Conservation (phyloP, 2,329 filamentous ascomycete genomes). For the Aureobasidium sp. region DNA sequence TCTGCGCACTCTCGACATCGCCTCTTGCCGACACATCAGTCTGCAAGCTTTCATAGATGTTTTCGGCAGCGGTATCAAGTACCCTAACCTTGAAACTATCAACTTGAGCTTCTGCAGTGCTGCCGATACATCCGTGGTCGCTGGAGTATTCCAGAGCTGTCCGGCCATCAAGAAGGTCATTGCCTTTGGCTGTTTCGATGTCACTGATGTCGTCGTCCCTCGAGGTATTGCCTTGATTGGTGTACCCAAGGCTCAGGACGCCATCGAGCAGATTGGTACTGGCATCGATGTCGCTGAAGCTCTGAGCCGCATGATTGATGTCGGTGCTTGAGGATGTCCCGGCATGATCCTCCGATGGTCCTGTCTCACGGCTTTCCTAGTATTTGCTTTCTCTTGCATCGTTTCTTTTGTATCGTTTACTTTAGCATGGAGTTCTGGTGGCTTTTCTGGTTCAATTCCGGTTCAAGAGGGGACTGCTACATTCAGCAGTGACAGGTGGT, state of each 20-base stretch:
- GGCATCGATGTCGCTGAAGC: slow-evolving; percentile 29
- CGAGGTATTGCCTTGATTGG: slow-evolving; percentile 52
- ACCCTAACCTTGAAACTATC: slow-evolving; percentile 60
- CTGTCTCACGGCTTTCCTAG: background rate
- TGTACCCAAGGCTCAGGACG: slow-evolving; percentile 48
- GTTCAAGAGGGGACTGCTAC: background rate
- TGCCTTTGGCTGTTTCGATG: slow-evolving; percentile 55
- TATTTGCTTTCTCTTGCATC: background rate
- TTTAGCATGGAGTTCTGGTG: slow-evolving; percentile 2
- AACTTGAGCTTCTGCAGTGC: slow-evolving; percentile 53
- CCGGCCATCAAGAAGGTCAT: slow-evolving; percentile 45
- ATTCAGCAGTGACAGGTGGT: background rate
- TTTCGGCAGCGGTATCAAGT: slow-evolving; percentile 56
- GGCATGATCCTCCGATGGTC: background rate
- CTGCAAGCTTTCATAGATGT: slow-evolving; percentile 63
- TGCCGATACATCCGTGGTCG: slow-evolving; percentile 45
- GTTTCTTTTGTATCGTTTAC: background rate
- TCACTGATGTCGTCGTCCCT: slow-evolving; percentile 48
- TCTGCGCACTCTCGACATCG: slow-evolving; percentile 64
- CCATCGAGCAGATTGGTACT: slow-evolving; percentile 43
- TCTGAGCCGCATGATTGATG: slow-evolving; percentile 22
- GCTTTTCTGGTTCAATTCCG: background rate
- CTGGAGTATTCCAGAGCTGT: slow-evolving; percentile 41
- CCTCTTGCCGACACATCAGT: slow-evolving; percentile 75
- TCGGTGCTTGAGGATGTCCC: slow-evolving; percentile 12